These are phyloP conservation scores for Cunninghamia lanceolata DNA, from an alignment of 75 land plant genomes.

Conservation along the genomic window DNA sequence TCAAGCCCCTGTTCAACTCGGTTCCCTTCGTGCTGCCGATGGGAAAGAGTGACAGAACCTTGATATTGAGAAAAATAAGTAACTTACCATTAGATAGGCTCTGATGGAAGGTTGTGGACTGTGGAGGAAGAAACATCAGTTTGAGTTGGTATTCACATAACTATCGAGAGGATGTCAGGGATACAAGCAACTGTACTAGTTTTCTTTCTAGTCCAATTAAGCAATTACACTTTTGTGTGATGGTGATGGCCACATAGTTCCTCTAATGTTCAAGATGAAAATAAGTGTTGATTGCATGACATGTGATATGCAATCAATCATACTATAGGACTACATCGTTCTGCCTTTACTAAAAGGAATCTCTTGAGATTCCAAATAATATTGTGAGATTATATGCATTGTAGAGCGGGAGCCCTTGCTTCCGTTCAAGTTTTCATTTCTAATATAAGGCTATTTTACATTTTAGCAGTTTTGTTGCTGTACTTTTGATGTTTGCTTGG, in stretches of 20 bases:
- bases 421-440: neutral
- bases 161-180: neutral
- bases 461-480: neutral
- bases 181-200: neutral
- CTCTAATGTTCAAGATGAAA: neutral
- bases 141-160: neutral
- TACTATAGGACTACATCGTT: neutral
- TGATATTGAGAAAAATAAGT: neutral
- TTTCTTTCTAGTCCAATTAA: neutral
- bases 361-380: neutral
- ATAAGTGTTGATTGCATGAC: neutral
- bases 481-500: neutral
- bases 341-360: neutral
- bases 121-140: neutral
- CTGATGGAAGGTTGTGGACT: neutral
- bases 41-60: constrained; percentile 47
- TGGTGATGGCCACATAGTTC: neutral
- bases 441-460: neutral
- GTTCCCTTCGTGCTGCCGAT: constrained; percentile 87
- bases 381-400: neutral
- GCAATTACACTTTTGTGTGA: neutral
- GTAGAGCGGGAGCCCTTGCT: neutral
- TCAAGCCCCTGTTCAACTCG: constrained; percentile 89
- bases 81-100: neutral
- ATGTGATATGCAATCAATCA: neutral